Evolutionary conservation across 2,329 filamentous ascomycete genomes (phyloP), one percentile per base, ranked within the genome.

Genomic region (Xylariaceae sp.): DNA sequence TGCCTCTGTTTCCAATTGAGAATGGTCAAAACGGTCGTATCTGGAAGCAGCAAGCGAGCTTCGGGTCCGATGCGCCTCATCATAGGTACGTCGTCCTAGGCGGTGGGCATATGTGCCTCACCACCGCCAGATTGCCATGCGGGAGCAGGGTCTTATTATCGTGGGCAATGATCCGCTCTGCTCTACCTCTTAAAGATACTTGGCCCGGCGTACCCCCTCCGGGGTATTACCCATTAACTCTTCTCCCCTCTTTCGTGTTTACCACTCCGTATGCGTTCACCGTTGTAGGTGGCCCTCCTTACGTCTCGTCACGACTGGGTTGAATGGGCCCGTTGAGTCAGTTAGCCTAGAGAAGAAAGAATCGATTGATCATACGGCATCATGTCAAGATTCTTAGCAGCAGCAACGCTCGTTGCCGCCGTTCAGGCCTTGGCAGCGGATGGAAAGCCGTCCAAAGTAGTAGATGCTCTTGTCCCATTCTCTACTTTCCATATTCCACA

Each of bases 401-500:
- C 65, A 34, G 71, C 69, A 52, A 63, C 69, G 34, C 67, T 78
- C 13, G 62, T 71, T 57, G 69, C 67, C 37, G 67, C 71, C 35
- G 74, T 69, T 58, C 70, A 73, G 53, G 76, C 73, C 6, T 64
- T 73, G 39, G 71, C 70, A 18, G 71, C 75, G 15, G 70, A 70
- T 42, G 67, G 70, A 34, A 64, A 42, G 18, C 63, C 61, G 44
- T 72, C 77, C 6, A 62, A 65, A 63, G 72, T 73, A 49, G 80
- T 77, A 8, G 58, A 65, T 35, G 61, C 64, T 37, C 69, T 72
- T 18, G 62, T 68, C n/a, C 70, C 73, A 53, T 69, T 71, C 45
- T 59, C 68, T 42, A 71, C 75, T 57, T 74, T 74, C 42, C 64
- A 73, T 56, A 68, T 67, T 4, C 77, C 79, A 3, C 67, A 68